These are phyloP conservation scores for Bacidia rubella DNA, from an alignment of 495 filamentous ascomycete genomes.

Conservation along the genomic window DNA sequence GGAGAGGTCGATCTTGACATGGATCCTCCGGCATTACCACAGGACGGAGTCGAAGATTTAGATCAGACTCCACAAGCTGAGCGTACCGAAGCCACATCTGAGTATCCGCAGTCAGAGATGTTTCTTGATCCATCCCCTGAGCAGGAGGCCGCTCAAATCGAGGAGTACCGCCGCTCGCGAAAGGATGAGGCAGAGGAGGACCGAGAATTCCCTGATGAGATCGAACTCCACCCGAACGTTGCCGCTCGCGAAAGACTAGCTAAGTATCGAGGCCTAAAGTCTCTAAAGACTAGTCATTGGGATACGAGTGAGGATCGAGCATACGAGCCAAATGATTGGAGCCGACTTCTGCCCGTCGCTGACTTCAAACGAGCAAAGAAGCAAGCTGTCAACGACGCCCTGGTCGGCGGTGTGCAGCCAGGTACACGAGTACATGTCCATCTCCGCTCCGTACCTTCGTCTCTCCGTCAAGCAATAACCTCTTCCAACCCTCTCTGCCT, in stretches of 20 bases:
- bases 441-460: conserved; percentile 55
- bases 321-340: conserved; percentile 81
- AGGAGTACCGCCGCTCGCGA: conserved; percentile 62
- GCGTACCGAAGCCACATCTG: conserved; percentile 69
- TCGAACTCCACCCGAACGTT: conserved; percentile 82
- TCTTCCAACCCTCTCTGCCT: conserved; percentile 49
- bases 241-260: conserved; percentile 72
- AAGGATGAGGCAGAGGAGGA: conserved; percentile 73
- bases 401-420: conserved; percentile 70
- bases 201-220: conserved; percentile 91
- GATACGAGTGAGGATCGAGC: conserved; percentile 73
- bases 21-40: conserved; percentile 23
- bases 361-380: conserved; percentile 76
- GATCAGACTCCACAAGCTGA: conserved; percentile 30
- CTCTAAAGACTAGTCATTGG: conserved; percentile 72
- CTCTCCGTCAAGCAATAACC: conserved; percentile 39
- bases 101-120: conserved; percentile 82
- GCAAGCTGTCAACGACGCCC: conserved; percentile 58
- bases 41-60: conserved; percentile 28
- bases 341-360: conserved; percentile 62
- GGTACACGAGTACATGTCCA: conserved; percentile 72
- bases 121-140: conserved; percentile 79
- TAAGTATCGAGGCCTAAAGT: conserved; percentile 82
- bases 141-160: conserved; percentile 67
- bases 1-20: conserved; percentile 37